Evolutionary conservation across 768 basidiomycete genomes (phyloP), one percentile per base, ranked within the genome.

Genomic region (Leucosporidium scottii): DNA sequence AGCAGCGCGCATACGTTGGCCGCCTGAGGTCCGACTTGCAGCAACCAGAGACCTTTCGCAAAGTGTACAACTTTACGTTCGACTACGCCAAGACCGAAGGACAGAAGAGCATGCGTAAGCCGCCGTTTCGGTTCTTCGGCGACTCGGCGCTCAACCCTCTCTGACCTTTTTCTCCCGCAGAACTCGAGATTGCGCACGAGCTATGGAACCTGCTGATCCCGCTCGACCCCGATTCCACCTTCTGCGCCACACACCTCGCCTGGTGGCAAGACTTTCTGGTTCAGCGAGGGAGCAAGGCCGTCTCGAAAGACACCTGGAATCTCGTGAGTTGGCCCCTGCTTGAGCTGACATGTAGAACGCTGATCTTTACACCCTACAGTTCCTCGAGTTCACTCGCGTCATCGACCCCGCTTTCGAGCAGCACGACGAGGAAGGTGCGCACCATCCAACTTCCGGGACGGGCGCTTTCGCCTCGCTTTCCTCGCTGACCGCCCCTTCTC

Each of bases 201-300:
- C 88, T 90, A 75, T 92, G 91, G 91, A 77, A 75, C 25, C 80
- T 91, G n/a, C 82, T 93, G 28, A 79, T 93, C 49, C 85, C 87
- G 4, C 84, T 85, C 75, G 91, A 87, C 8, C 80, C 71, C 0
- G 62, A 47, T 0, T 53, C 62, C 3, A n/a, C 61, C 1, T 64
- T 65, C 28, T 34, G 62, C 1, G 21, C 47, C 0, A 36, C 49
- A 7, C 58, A 87, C 75, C 84, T 82, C 21, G 76, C 84, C 30
- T 84, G 84, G 84, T 93, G 91, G 91, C 84, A 87, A 74, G 85
- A 87, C n/a, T 93, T 85, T 76, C 77, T 93, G 76, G 78, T 76
- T 39, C 80, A 83, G 75, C 86, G 84, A 71, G 85, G 85, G 1
- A 81, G 81, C 27, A 88, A 87, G 75, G 90, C 89, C 7, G 83